These are phyloP conservation scores for Saussurea involucrata DNA, from an alignment of 129 eudicot species.

Conservation along the genomic window DNA sequence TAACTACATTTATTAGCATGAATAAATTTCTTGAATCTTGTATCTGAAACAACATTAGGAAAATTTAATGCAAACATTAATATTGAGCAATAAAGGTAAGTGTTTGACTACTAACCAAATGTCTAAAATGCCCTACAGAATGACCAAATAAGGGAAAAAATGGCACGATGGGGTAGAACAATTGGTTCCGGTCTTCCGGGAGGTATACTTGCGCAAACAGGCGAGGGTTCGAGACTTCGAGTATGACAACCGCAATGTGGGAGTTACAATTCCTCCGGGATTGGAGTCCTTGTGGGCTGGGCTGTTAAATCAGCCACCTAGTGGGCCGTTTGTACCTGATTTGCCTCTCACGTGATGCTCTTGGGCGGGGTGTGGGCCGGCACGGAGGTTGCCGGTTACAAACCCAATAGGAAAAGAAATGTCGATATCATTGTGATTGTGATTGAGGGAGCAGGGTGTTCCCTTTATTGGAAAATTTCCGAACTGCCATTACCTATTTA, in stretches of 20 bases:
- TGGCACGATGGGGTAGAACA: background rate
- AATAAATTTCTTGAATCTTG: background rate
- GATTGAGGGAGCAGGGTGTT: background rate
- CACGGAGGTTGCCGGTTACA: background rate
- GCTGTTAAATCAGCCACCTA: background rate
- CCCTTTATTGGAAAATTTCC: background rate
- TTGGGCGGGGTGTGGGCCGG: background rate
- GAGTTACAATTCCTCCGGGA: background rate
- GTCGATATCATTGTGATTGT: background rate
- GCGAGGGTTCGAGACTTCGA: background rate
- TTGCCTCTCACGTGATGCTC: background rate
- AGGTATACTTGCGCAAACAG: background rate
- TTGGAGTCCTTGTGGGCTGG: background rate
- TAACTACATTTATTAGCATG: background rate
- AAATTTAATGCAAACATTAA: background rate
- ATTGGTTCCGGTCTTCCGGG: background rate
- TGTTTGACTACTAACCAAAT: background rate
- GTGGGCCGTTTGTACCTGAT: background rate
- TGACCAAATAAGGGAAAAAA: background rate
- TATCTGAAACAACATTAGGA: constrained; percentile 3
- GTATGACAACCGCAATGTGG: background rate
- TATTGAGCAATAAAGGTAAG: background rate
- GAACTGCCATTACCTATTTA: background rate
- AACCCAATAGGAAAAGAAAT: background rate
- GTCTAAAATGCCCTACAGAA: background rate